A percentile compares a stretch with the other conserved stretches of the same genome.
Evolutionary conservation across 352 stramenopile species (phyloP).

Genomic region (Hyaloperonospora arabidopsidis): DNA sequence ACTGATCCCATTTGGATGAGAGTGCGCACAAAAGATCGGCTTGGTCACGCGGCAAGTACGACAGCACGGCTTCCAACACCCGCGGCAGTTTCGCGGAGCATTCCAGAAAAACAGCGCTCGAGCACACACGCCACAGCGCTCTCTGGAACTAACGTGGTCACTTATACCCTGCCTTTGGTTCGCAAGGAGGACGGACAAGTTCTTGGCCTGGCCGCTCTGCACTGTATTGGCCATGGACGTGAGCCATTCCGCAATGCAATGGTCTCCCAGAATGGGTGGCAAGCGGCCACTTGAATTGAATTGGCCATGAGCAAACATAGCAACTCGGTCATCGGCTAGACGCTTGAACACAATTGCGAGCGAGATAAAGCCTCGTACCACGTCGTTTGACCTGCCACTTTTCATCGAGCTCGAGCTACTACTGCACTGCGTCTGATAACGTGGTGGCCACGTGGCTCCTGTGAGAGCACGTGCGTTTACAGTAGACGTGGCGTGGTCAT

Average conservation of each 20-base stretch:
- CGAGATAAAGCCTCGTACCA: conserved; percentile 58
- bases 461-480: conserved; percentile 16
- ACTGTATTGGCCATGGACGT: conserved; percentile 55
- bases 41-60: conserved; percentile 55
- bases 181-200: conserved; percentile 51
- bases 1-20: conserved; percentile 27
- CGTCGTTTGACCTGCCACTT: conserved; percentile 19
- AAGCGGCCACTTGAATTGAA: conserved; percentile 56
- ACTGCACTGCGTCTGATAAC: conserved; percentile 9
- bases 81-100: conserved; percentile 42
- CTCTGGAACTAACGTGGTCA: conserved; percentile 7
- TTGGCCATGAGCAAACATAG: conserved; percentile 60
- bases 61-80: conserved; percentile 62
- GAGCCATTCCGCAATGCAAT: conserved; percentile 49
- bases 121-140: conserved; percentile 51
- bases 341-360: conserved; percentile 56
- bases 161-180: conserved; percentile 12
- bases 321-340: conserved; percentile 47
- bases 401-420: conserved; percentile 11
- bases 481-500: conserved; percentile 16
- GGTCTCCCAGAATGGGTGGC: conserved; percentile 42
- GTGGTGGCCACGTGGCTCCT: conserved; percentile 24
- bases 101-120: conserved; percentile 61
- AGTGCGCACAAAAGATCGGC: conserved; percentile 71
- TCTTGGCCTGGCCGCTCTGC: conserved; percentile 67